A percentile compares a stretch with the other conserved stretches of the same genome.
Evolutionary conservation across 2,329 filamentous ascomycete genomes (phyloP).

Genomic region (Fusarium clavum): DNA sequence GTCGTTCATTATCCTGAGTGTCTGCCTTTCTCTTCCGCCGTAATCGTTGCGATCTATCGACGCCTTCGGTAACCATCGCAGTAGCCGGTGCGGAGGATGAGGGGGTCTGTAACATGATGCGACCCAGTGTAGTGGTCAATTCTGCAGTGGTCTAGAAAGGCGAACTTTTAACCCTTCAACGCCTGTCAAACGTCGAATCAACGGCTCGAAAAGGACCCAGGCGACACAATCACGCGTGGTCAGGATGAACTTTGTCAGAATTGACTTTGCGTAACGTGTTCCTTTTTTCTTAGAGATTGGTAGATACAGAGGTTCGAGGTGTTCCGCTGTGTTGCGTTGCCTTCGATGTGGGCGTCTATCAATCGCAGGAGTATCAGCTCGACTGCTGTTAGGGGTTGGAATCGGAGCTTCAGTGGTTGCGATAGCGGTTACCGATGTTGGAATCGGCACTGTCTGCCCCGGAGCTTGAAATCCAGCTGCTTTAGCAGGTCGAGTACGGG

Average conservation of each 20-base stretch:
- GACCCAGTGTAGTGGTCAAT: slow-evolving; percentile 10
- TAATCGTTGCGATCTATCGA: slow-evolving; percentile 38
- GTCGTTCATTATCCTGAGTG: slow-evolving; percentile 73
- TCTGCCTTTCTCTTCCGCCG: slow-evolving; percentile 71
- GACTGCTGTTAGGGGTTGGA: slow-evolving; percentile 42
- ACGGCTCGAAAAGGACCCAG: slow-evolving; percentile 25
- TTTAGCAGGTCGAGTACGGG: slow-evolving; percentile 24
- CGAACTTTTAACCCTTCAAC: slow-evolving; percentile 38
- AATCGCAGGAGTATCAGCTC: slow-evolving; percentile 30
- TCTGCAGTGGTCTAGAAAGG: slow-evolving; percentile 27
- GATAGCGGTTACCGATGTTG: slow-evolving; percentile 37
- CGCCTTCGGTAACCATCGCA: slow-evolving; percentile 32
- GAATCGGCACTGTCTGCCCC: slow-evolving; percentile 37
- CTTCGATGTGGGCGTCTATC: slow-evolving; percentile 40
- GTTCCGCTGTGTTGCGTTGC: slow-evolving; percentile 10
- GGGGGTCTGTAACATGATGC: slow-evolving; percentile 53
- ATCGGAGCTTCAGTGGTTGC: slow-evolving; percentile 36
- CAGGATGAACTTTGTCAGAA: slow-evolving; percentile 22
- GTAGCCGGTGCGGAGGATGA: slow-evolving; percentile 35
- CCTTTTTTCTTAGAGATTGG: slow-evolving; percentile 8
- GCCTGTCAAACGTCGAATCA: slow-evolving; percentile 28
- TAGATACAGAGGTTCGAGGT: background rate
- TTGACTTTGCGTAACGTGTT: slow-evolving; percentile 20
- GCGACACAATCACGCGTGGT: slow-evolving; percentile 26
- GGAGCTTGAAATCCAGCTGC: slow-evolving; percentile 18